A percentile compares a stretch with the other conserved stretches of the same genome.
These are phyloP conservation scores for Podaxis carcinomalis DNA, from an alignment of 768 basidiomycete species.

Conservation along the genomic window DNA sequence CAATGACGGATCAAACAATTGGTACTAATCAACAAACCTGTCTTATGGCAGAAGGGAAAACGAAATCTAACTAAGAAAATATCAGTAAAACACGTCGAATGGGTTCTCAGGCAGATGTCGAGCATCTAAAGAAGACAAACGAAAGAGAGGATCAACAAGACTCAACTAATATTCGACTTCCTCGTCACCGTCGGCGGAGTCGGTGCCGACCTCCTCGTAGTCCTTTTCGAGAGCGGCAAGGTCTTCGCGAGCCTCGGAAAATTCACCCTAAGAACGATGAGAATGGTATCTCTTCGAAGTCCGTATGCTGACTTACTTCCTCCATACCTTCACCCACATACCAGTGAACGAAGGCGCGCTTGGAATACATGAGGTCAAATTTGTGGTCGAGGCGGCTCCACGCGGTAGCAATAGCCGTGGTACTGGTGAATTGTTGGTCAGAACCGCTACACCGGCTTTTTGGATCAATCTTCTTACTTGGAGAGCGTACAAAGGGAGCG, in stretches of 20 bases:
- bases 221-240: constrained; percentile 99
- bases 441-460: background rate
- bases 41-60: background rate
- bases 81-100: background rate
- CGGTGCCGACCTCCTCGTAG: constrained; percentile 76
- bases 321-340: constrained; percentile 99
- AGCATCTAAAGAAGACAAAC: background rate
- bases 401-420: constrained; percentile 89
- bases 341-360: constrained; percentile 90
- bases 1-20: background rate
- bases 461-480: constrained; percentile 28
- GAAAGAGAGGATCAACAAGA: background rate
- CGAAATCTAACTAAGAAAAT: background rate
- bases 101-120: background rate
- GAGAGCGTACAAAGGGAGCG: constrained; percentile 98
- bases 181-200: constrained; percentile 47
- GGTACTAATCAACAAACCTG: background rate
- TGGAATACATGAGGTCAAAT: constrained; percentile 97
- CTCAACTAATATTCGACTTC: constrained; percentile 47
- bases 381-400: constrained; percentile 95
- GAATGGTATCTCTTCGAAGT: background rate
- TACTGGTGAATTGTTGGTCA: constrained; percentile 26
- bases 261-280: constrained; percentile 65
- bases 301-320: constrained; percentile 36
- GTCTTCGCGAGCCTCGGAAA: constrained; percentile 98